These are phyloP conservation scores for Volutella citrinella DNA, from an alignment of 2,329 filamentous ascomycete species.

Conservation along the genomic window DNA sequence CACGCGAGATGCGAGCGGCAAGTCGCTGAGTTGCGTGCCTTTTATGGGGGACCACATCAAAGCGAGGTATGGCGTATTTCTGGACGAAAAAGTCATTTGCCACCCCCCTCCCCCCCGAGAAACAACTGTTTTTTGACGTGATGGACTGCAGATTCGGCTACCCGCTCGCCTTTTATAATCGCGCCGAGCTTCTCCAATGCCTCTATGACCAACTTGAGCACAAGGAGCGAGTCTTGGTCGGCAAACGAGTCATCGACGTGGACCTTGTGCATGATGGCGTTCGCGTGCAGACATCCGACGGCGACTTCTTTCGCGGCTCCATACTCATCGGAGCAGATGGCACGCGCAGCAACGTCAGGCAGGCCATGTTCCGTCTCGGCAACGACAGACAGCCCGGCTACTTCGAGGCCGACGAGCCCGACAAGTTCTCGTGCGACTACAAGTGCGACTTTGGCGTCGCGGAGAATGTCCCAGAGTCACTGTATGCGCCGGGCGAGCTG, in stretches of 20 bases:
- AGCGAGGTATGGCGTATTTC: background rate
- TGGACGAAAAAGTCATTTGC: background rate
- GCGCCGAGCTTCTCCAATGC: slow-evolving; percentile 29
- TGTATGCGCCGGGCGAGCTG: slow-evolving; percentile 15
- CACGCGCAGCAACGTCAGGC: slow-evolving; percentile 34
- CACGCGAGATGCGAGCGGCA: background rate
- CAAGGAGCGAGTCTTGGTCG: slow-evolving; percentile 20
- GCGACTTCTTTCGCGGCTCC: slow-evolving; percentile 25
- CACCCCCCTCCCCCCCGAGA: too few relatives aligned
- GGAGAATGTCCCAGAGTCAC: slow-evolving; percentile 18
- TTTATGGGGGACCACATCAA: background rate
- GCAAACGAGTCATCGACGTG: slow-evolving; percentile 13
- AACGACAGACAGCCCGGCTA: slow-evolving; percentile 21
- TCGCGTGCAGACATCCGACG: slow-evolving; percentile 29
- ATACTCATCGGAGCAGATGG: slow-evolving; percentile 39
- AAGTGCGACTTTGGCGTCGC: slow-evolving; percentile 38
- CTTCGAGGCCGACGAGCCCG: slow-evolving; percentile 18
- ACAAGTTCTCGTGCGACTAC: slow-evolving; percentile 24
- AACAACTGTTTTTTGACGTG: background rate
- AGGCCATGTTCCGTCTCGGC: slow-evolving; percentile 23
- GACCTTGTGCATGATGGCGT: slow-evolving; percentile 14
- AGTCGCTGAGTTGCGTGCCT: too few relatives aligned
- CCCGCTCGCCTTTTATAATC: slow-evolving; percentile 31
- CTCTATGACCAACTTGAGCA: slow-evolving; percentile 32
- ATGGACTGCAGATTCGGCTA: slow-evolving; percentile 23